Evolutionary conservation across 1,284 basidiomycete species (phyloP), one percentile per base, ranked within the genome.

Genomic region (Fomitopsis betulina): DNA sequence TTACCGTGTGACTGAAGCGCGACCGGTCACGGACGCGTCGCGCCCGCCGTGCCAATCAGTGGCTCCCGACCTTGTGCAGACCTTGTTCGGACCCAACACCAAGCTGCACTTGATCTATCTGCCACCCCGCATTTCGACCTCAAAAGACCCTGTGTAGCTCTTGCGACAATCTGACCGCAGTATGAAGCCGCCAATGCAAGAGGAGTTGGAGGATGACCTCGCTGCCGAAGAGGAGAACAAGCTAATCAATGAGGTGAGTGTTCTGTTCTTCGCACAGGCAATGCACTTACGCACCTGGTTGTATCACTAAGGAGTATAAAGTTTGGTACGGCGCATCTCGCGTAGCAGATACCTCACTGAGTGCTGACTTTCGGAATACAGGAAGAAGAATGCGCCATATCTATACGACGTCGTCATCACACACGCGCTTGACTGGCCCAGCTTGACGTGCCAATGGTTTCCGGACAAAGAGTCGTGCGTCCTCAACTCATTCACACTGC

Each of bases 331-430:
- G 19, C n/a, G 19, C 37, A 9, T 6, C 42, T 40, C 5, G n/a
- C n/a, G 17, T 72, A 19, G 17, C 33, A 15, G 17, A 38, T 56
- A 39, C 49, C 38, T 13, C 55, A 49, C 19, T 33, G 32, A 23
- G 27, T 32, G 25, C 57, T 62, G 52, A 65, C 13, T 39, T 49
- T 54, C 51, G 54, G 52, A 50, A 57, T 25, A 45, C 67, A 93
- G 93, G 93, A 98, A 97, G 84, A 97, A 96, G 79, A 96, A 97
- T 76, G 92, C 94, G 51, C 94, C 94, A 21, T 98, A 97, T 75
- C 84, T 98, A 27, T 99, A 99, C 75, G 96, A 99, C 75, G 83
- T 96, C 21, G 93, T 99, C 64, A 91, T 99, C 67, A 98, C 96
- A 0, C 96, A 98, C 71, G 96, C 97, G 27, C 82, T 99, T 56